Percentiles rank a stretch among this genome's conserved stretches.
phyloP scores from a whole-genome alignment of 2,329 filamentous ascomycete genomes.

The Biscogniauxia mediterranea region DNA sequence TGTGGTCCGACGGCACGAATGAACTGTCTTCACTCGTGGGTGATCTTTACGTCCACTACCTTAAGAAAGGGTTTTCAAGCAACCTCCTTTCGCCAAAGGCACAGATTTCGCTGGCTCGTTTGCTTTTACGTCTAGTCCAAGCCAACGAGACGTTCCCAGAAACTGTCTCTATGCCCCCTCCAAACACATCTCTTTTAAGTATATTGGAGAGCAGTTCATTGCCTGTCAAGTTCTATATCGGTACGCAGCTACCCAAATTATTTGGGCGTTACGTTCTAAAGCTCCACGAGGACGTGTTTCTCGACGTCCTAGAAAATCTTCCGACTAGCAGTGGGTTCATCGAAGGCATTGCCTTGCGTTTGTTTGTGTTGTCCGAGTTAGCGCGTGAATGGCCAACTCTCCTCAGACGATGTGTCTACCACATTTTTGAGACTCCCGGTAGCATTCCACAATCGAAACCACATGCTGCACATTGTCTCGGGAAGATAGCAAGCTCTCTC shows the following conservation, averaged over 20 bases:
- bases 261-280: conserved; percentile 82
- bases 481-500: conserved; percentile 63
- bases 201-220: conserved; percentile 68
- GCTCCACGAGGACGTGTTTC: conserved; percentile 78
- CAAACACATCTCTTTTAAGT: conserved; percentile 69
- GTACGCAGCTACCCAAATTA: conserved; percentile 65
- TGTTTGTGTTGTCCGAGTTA: conserved; percentile 73
- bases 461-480: conserved; percentile 73
- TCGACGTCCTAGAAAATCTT: conserved; percentile 79
- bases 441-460: conserved; percentile 61
- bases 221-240: conserved; percentile 73
- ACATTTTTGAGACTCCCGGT: conserved; percentile 88
- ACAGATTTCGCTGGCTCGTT: conserved; percentile 62
- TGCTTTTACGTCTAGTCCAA: conserved; percentile 70
- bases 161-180: conserved; percentile 54
- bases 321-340: conserved; percentile 67
- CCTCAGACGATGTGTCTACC: conserved; percentile 82
- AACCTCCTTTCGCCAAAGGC: conserved; percentile 68
- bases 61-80: conserved; percentile 63
- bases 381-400: conserved; percentile 84
- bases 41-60: conserved; percentile 78
- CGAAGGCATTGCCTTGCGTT: conserved; percentile 82
- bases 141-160: conserved; percentile 66
- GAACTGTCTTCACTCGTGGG: conserved; percentile 64
- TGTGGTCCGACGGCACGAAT: conserved; percentile 61